Evolutionary conservation across 2,329 filamentous ascomycete genomes (phyloP), one percentile per base, ranked within the genome.

Genomic region (Fusarium kyushuense): DNA sequence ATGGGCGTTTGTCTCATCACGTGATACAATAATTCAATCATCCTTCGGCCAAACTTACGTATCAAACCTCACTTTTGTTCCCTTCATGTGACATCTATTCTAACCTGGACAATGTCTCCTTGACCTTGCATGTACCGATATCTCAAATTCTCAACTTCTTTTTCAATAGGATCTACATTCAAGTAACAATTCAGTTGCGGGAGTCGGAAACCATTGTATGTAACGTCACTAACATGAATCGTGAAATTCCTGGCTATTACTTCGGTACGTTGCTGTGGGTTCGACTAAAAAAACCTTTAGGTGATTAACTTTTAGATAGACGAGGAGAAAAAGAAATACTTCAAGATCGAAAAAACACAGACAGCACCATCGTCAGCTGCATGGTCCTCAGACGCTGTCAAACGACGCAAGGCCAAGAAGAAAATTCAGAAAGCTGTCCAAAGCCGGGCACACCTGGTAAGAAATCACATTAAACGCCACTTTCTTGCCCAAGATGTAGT

Each of bases 311-410:
- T 2, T 14, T 2, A 2, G 16, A 32, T 10, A 88, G 87, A 89
- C 63, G 52, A 77, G 16, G 83, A 83, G 42, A 91, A 87, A 76
- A 84, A 84, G 36, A 90, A 87, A 67, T 92, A 92, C 73, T 92
- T 92, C 77, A 89, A 87, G 71, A 85, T 92, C 49, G 86, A 90
- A 74, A 84, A 83, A 45, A 82, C 86, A 38, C 82, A 85, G 55
- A 82, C 82, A 17, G 86, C 87, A 1, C 83, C 87, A 0, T 66
- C 79, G 3, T 77, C 76, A 10, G 81, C 84, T 1, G 77, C 82
- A 17, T 91, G 89, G 79, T 87, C 88, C 11, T 78, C 82, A n/a
- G 81, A 86, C 45, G 83, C 83, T 9, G 85, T 90, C 57, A 89
- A 87, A 77, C 82, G 82, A 67, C 86, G 86, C 53, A 83, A 83